Base-by-base conservation (phyloP, 257 asterid genomes). In the Forsythia viridissima region DNA sequence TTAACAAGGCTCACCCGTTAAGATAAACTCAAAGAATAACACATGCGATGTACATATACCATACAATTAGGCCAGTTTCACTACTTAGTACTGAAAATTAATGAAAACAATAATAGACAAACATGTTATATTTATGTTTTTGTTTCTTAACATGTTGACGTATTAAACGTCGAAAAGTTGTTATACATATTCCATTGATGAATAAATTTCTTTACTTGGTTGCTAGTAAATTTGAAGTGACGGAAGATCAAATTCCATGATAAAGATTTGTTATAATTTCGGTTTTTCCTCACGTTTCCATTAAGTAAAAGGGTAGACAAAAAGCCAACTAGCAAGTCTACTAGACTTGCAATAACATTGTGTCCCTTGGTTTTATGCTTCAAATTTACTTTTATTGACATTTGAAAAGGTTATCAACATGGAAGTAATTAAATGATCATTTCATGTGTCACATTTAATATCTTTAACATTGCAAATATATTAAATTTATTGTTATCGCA, bases 251-350 rank as follows among this genome's bases (percentile, higher is more conserved):
- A 71, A 74, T 77, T 80, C 30, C n/a, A n/a, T 55, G 76, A 76
- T 38, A 57, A 73, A 79, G 76, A 79, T 72, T 78, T 82, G 71
- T 81, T 18, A 84, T 79, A 70, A 77, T 72, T 51, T 70, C 46
- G 79, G 83, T 72, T 30, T 30, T 30, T 80, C 75, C 80, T 82
- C 86, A 82, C 82, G 84, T 82, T 73, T 76, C 76, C 46, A 44
- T 77, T 72, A 65, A 24, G 52, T 3, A 72, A 13, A 55, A 55
- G 6, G 57, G 51, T 40, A 21, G 76, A 30, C 76, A 44, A 65
- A 75, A 75, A 69, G 44, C 73, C 55, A 69, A 16, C 66, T 11
- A 55, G 18, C 61, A 16, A 55, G 24, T n/a, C 11, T 18, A 18
- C 65, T 55, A 18, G 65, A 55, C 4, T 55, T 55, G 65, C 65